These are phyloP conservation scores for Sclerotinia borealis DNA, from an alignment of 2,329 filamentous ascomycete genomes.

Conservation along the genomic window DNA sequence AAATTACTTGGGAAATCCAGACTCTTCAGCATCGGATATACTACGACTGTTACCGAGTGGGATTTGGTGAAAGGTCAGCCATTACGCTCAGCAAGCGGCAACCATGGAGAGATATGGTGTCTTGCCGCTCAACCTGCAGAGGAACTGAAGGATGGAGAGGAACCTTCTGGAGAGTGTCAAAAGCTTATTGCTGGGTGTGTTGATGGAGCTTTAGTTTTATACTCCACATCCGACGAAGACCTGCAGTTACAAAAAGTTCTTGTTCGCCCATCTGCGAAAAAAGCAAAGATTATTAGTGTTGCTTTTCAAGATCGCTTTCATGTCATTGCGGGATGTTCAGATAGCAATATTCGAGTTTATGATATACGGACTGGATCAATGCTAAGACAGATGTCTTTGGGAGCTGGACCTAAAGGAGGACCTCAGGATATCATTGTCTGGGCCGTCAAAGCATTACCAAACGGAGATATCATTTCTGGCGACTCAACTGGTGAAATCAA, in stretches of 20 bases:
- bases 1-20: slow-evolving; percentile 66
- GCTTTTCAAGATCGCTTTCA: slow-evolving; percentile 79
- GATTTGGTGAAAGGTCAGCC: slow-evolving; percentile 74
- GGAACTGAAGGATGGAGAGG: slow-evolving; percentile 28
- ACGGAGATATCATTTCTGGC: slow-evolving; percentile 86
- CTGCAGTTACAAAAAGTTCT: slow-evolving; percentile 74
- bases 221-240: slow-evolving; percentile 80
- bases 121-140: slow-evolving; percentile 70
- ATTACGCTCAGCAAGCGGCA: slow-evolving; percentile 77
- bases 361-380: slow-evolving; percentile 74
- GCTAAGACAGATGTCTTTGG: slow-evolving; percentile 78
- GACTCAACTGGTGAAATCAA: slow-evolving; percentile 91
- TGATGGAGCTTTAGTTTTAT: slow-evolving; percentile 80
- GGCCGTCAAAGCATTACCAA: slow-evolving; percentile 82
- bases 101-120: slow-evolving; percentile 96
- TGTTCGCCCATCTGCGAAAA: slow-evolving; percentile 71
- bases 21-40: slow-evolving; percentile 94
- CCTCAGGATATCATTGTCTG: slow-evolving; percentile 85
- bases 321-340: slow-evolving; percentile 88
- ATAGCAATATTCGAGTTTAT: slow-evolving; percentile 88
- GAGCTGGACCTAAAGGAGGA: slow-evolving; percentile 68
- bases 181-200: slow-evolving; percentile 84
- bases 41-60: slow-evolving; percentile 90
- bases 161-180: slow-evolving; percentile 35
- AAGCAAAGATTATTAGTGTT: slow-evolving; percentile 83